Evolutionary conservation across 2,329 filamentous ascomycete species (phyloP).

Genomic region (Lasiodiplodia citricola): DNA sequence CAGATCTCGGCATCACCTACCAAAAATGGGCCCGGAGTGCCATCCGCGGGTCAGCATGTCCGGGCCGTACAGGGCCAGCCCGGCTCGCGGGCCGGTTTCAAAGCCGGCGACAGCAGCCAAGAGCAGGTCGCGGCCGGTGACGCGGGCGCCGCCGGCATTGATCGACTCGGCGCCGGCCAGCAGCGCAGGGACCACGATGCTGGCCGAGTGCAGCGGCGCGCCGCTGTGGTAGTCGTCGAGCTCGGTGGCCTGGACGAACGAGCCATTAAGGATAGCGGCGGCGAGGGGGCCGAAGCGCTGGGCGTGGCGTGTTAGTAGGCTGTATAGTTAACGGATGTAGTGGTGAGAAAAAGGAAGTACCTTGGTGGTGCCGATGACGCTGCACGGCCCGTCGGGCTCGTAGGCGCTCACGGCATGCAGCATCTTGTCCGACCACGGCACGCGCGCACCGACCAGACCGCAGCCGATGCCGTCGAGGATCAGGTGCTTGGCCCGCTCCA

Average conservation of each 20-base stretch:
- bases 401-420: conserved; percentile 35
- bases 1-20: background rate
- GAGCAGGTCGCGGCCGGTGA: conserved; percentile 39
- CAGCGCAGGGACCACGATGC: conserved; percentile 47
- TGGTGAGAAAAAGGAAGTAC: background rate
- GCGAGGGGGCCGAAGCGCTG: conserved; percentile 36
- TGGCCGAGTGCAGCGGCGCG: conserved; percentile 49
- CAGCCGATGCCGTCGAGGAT: conserved; percentile 52
- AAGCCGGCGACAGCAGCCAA: conserved; percentile 47
- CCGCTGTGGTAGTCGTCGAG: conserved; percentile 51
- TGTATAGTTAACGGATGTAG: no score
- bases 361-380: conserved; percentile 16
- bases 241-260: conserved; percentile 53
- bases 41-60: conserved; percentile 49
- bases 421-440: conserved; percentile 50
- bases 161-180: conserved; percentile 42
- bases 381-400: conserved; percentile 5
- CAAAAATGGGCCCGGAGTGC: conserved; percentile 50
- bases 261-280: conserved; percentile 50
- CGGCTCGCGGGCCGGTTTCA: conserved; percentile 48
- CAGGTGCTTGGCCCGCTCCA: conserved; percentile 48
- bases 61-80: conserved; percentile 44
- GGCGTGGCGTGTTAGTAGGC: background rate
- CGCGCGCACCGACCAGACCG: conserved; percentile 46
- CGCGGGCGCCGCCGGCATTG: background rate